Evolutionary conservation across 352 stramenopile genomes (phyloP), one percentile per base, ranked within the genome.

Genomic region (Globisporangium solare): DNA sequence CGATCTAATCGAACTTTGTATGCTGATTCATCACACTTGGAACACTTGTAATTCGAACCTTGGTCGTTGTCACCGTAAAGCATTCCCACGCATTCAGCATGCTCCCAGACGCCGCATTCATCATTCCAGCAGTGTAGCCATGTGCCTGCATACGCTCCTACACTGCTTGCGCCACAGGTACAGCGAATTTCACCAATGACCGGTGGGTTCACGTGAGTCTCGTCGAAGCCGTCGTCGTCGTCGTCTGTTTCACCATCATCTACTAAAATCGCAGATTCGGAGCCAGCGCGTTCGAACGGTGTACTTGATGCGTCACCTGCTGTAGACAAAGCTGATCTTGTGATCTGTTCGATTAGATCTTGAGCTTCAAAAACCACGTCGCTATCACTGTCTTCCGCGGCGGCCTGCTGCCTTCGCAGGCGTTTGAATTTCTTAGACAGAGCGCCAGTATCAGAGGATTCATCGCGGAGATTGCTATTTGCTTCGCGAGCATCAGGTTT

Each of bases 111-210:
- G 32, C 66, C 67, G 27, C 83, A 92, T 24, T 83, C 71, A 39
- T 81, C 67, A 20, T 78, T 77, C 53, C 68, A 79, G 58, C 83
- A 92, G 61, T 88, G 76, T 4, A 90, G 21, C 83, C 83, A 92
- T 31, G 74, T 71, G 0, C 83, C 83, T 6, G 67, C 64, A 51
- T 92, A 92, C 8, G 59, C 51, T 2, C 65, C 71, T 13, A 86
- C 70, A 18, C 63, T 70, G 12, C 63, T 71, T 32, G 67, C 67
- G 8, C 78, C 78, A 27, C 83, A 92, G 1, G 67, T 50, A 55
- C 83, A 92, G 39, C 63, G 69, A 60, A 90, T 88, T 14, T 79
- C 64, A 21, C 71, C 75, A 22, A 74, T 60, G n/a, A 76, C 54
- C 32, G 60, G 50, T 7, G 46, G 47, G 6, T 17, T 5, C 1